Conservation (phyloP, 2,329 filamentous ascomycete genomes). For the Claviceps africana region DNA sequence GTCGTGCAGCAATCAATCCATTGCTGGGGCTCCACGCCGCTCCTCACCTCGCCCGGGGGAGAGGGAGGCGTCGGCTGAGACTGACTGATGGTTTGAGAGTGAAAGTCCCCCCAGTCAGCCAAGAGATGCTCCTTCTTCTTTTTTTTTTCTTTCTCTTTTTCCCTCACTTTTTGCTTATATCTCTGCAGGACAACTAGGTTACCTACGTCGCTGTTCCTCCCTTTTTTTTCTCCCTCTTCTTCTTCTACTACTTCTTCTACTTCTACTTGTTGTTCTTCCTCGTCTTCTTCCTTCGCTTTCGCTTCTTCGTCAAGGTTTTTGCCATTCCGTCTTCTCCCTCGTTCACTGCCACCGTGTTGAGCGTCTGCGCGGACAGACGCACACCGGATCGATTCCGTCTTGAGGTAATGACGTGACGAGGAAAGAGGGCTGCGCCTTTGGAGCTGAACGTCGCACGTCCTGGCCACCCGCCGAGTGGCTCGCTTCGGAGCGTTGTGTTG, state of each 20-base stretch:
- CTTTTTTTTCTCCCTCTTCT: too few relatives aligned
- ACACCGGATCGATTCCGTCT: background rate
- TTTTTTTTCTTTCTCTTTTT: slow-evolving; percentile 1
- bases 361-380: background rate
- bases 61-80: background rate
- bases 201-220: too few relatives aligned
- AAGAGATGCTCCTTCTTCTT: slow-evolving; percentile 1
- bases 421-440: background rate
- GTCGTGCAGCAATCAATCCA: background rate
- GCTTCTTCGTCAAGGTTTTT: background rate
- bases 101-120: background rate
- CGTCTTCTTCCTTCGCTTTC: too few relatives aligned
- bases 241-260: too few relatives aligned
- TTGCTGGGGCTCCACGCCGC: background rate
- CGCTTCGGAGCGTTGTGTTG: background rate
- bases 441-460: background rate
- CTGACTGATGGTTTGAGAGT: background rate
- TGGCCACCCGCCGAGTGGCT: background rate
- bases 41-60: background rate
- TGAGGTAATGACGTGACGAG: slow-evolving; percentile 1
- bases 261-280: too few relatives aligned
- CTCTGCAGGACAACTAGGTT: too few relatives aligned
- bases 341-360: background rate
- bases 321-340: background rate
- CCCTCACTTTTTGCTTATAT: background rate